Base-by-base conservation (phyloP, 208 protist species). In the Leishmania tropica region DNA sequence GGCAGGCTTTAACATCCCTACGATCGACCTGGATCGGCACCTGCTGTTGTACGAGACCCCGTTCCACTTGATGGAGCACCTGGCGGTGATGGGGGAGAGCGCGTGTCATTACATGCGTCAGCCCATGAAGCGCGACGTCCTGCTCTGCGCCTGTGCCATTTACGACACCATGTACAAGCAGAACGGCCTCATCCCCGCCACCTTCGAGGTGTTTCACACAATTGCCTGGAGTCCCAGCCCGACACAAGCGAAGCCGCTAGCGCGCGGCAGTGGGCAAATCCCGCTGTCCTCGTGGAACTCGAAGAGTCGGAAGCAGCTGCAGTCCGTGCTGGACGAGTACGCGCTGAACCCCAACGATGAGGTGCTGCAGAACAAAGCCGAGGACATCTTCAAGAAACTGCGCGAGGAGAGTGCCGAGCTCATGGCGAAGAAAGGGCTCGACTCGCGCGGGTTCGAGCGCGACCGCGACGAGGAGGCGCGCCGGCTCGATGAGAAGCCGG, bases 41-140 rank as follows among this genome's bases (percentile, higher is more conserved):
- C 75, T 96, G 60, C 92, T 98, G 21, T 86, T 96, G 7, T 98
- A 96, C 83, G 87, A 97, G 83, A 95, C 93, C 28, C 92, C 96
- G 28, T 98, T 98, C 79, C 93, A 97, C 71, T 78, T 97, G 19
- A 96, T 98, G 93, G 94, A 97, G 77, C 94, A 98, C 78, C 85
- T 98, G 37, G 85, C 92, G 11, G 79, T 80, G 62, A 98, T 98
- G 93, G 96, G 96, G 24, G 94, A 98, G 78, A 96, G 88, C 75
- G 92, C 91, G 10, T 96, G 92, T 77, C 94, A 97, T 80, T 85
- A 90, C 68, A 87, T 88, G 71, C 90, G 94, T 45, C 81, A 91
- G 53, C 90, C 92, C 17, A 85, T 96, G 42, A 90, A 84, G 70
- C 89, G 90, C 53, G 90, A 96, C 73, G 93, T 96, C 37, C 74